Evolutionary conservation across 192 early-diverging fungal species (phyloP).

Genomic region (Coemansia sp.): DNA sequence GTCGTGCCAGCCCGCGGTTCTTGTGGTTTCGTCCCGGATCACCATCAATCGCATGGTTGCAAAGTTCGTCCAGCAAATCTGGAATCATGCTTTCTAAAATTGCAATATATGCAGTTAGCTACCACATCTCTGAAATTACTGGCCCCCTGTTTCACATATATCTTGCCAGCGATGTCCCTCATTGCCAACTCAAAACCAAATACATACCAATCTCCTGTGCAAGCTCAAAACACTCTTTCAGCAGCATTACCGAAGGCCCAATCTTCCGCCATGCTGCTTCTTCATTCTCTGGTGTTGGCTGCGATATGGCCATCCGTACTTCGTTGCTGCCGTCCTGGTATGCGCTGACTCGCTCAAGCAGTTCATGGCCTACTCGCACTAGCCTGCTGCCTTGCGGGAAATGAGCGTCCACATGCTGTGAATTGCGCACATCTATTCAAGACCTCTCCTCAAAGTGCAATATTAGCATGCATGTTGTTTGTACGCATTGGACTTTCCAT

Average conservation of each 20-base stretch:
- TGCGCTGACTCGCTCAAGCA: constrained; percentile 30
- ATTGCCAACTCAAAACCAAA: background rate
- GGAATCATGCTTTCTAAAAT: constrained; percentile 61
- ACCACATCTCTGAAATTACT: background rate
- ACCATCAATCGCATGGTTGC: constrained; percentile 54
- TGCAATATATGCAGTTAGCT: background rate
- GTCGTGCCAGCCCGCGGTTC: constrained; percentile 75
- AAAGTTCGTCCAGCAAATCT: constrained; percentile 65
- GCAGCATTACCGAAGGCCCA: constrained; percentile 71
- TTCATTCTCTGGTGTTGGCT: constrained; percentile 81
- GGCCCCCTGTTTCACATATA: background rate
- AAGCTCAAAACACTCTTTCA: constrained; percentile 81
- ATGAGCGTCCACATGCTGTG: constrained; percentile 24
- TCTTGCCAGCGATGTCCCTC: too few species aligned
- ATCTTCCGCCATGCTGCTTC: constrained; percentile 84
- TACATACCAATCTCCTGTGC: constrained; percentile 69
- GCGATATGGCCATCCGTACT: constrained; percentile 72
- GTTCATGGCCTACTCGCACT: constrained; percentile 24
- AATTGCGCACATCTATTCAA: constrained; percentile 29
- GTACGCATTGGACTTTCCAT: background rate
- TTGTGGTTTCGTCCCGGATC: constrained; percentile 25
- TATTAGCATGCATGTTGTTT: background rate
- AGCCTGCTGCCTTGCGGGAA: constrained; percentile 32
- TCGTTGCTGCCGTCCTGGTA: constrained; percentile 43
- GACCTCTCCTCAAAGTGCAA: background rate